Base-by-base conservation (phyloP, 306 rosid species). In the Datisca glomerata region DNA sequence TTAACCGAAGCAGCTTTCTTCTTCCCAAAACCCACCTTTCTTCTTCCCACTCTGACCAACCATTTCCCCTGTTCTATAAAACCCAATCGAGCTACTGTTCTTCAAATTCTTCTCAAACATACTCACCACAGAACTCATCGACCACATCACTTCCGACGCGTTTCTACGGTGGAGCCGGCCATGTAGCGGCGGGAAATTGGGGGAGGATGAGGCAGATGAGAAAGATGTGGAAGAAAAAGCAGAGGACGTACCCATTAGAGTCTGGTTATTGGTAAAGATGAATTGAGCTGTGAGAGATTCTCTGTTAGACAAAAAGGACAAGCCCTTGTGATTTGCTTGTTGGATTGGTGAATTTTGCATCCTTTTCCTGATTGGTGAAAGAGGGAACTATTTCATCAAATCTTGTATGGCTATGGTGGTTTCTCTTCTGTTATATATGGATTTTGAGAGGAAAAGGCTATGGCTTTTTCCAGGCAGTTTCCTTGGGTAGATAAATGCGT, bases 1-100 rank as follows among this genome's bases (percentile, higher is more conserved):
- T n/a, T n/a, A 67, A 45, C 53, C 60, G 47, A 23, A 84, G 49
- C 28, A 79, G 46, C 70, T 69, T 85, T 7, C 80, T 71, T n/a
- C n/a, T n/a, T n/a, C n/a, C 93, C 93, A 85, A 53, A 85, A 56
- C 33, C 77, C 66, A 17, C 49, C 36, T 60, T 63, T 71, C 72
- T 66, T 67, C 35, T 44, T 48, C 34, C 46, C 45, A 23, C 47
- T 25, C 17, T 45, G 32, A 2, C n/a, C 58, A 34, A 18, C 27
- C n/a, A 55, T 67, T 7, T 34, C 33, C 24, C 23, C 16, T 51
- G 27, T 13, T 38, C 48, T 8, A 25, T 60, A 19, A 36, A 49
- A 12, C 13, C 18, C 75, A 8, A 64, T 1, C 6, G 93, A 75
- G 13, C 69, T 64, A 48, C 95, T 85, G 76, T 76, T 84, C 63